phyloP scores from a whole-genome alignment of 345 rosid genomes.

The Populus ilicifolia region DNA sequence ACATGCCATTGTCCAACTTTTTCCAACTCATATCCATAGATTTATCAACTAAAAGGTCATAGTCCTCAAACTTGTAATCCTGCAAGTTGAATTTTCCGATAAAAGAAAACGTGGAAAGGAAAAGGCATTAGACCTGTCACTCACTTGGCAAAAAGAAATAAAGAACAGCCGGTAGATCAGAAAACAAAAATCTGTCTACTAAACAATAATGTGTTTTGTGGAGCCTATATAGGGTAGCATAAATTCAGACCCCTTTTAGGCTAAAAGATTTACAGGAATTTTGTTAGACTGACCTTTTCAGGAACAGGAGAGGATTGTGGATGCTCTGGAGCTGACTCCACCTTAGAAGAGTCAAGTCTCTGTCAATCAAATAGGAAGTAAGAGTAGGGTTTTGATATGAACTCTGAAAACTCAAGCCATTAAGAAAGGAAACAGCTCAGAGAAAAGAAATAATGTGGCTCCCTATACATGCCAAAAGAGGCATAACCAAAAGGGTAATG shows the following conservation, averaged over 20 bases:
- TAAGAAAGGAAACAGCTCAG: background rate
- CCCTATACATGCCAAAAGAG: background rate
- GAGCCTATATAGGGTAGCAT: no score
- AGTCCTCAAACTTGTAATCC: constrained; percentile 29
- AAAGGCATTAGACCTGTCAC: background rate
- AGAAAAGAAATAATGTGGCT: background rate
- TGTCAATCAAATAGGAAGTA: constrained; percentile 20
- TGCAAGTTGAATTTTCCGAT: background rate
- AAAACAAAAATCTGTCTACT: background rate
- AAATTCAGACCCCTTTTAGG: no score
- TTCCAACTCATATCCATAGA: constrained; percentile 37
- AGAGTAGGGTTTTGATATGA: background rate
- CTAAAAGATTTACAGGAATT: background rate
- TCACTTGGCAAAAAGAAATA: background rate
- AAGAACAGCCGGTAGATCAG: background rate
- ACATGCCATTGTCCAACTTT: constrained; percentile 35
- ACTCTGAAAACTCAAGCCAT: background rate
- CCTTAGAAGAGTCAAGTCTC: constrained; percentile 37
- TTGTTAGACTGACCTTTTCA: constrained; percentile 35
- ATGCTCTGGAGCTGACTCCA: constrained; percentile 24
- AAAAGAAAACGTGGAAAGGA: background rate
- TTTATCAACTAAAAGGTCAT: constrained; percentile 36
- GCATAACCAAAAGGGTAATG: background rate
- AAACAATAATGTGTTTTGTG: no score
- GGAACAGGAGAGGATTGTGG: constrained; percentile 29